A percentile compares a stretch with the other conserved stretches of the same genome.
These are phyloP conservation scores for Chaetomium fimeti DNA, from an alignment of 495 filamentous ascomycete genomes.

Conservation along the genomic window DNA sequence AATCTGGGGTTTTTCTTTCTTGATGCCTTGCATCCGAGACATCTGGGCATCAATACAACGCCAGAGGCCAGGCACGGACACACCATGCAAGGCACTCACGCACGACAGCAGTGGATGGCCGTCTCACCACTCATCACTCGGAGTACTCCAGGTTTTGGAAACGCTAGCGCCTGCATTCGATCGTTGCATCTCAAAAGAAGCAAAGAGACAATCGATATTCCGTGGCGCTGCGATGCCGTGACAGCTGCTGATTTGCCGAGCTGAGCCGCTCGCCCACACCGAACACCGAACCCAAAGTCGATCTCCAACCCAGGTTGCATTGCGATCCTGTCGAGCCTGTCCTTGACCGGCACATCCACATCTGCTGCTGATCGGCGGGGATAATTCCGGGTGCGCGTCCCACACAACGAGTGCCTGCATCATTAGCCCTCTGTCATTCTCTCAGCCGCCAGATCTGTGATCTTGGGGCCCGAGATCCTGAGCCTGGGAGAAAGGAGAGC, in stretches of 20 bases:
- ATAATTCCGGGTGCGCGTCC: conserved; percentile 2
- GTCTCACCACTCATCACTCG: background rate
- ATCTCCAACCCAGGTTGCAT: background rate
- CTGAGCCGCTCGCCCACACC: background rate
- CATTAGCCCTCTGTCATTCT: background rate
- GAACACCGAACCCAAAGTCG: background rate
- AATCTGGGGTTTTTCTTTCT: background rate
- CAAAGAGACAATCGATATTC: background rate
- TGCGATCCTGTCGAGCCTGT: conserved; percentile 10
- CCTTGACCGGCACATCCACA: background rate
- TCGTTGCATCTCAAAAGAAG: background rate
- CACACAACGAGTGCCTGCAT: background rate
- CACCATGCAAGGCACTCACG: conserved; percentile 8
- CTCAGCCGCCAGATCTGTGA: background rate
- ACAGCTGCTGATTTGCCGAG: background rate
- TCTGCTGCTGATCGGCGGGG: background rate
- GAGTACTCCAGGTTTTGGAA: background rate
- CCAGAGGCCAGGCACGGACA: background rate
- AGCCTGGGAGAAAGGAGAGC: background rate
- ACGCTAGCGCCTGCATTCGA: background rate
- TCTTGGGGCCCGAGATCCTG: background rate
- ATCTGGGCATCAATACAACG: background rate
- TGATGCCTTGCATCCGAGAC: conserved; percentile 10
- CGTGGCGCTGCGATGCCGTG: background rate
- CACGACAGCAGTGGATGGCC: background rate